Base-by-base conservation (phyloP, 2,329 filamentous ascomycete genomes). In the Pyricularia pennisetigena region DNA sequence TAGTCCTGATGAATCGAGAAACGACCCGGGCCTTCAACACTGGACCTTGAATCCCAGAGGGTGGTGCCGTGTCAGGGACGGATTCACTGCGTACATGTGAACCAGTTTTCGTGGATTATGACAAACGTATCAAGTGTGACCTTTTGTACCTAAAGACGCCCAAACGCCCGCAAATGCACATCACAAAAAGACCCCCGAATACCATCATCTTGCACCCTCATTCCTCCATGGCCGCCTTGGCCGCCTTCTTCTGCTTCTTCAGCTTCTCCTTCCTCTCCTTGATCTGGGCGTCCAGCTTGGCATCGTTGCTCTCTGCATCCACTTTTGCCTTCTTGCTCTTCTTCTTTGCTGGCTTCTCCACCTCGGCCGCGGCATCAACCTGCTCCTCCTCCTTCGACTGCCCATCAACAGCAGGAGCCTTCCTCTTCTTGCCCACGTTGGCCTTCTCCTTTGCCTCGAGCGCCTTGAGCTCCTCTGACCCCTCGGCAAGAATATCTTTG, bases 361-460 rank as follows among this genome's bases (percentile, higher is more conserved):
- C 76, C 71, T 75, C 73, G 41, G 70, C 74, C 68, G 74, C 72
- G 54, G 73, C 70, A 20, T 71, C 64, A 64, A 72, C 68, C 68
- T 74, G 70, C 66, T 73, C 72, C 62, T 72, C 74, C 3, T 67
- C 72, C 7, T 68, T 28, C 20, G 3, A 68, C 5, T 64, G 67
- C 12, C 69, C 69, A 49, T 69, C 68, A 68, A 72, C 71, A 8
- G 73, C 66, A 24, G 70, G 73, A 1, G 82, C 80, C 80, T 87
- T 88, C 72, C 85, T 82, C 82, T 87, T 87, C 85, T 91, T 92
- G 74, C 85, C 85, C 49, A 87, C 79, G 75, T 88, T 88, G 72
- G 85, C 79, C 79, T 85, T 85, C 70, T 83, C 76, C 41, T 71
- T 69, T 24, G 75, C 76, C 59, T 77, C 74, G 35, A 82, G 74